phyloP scores from a whole-genome alignment of 2,329 filamentous ascomycete species.

The Aspergillus texensis region DNA sequence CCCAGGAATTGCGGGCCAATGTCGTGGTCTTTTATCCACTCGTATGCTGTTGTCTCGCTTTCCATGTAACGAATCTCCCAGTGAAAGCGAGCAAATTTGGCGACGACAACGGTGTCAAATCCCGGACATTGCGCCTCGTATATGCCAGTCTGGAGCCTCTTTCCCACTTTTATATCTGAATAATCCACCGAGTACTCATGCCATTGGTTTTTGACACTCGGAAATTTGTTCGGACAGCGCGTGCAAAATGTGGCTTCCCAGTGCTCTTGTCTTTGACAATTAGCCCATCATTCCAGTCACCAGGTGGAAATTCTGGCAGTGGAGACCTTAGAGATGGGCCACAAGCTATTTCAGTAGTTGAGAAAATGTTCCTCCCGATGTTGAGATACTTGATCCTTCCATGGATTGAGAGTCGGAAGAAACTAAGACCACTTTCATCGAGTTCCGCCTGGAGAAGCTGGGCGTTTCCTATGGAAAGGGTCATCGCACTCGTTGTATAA shows the following conservation, averaged over 20 bases:
- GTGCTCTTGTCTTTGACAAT: slow-evolving; percentile 20
- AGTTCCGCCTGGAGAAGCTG: neutral
- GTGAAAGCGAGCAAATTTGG: slow-evolving; percentile 43
- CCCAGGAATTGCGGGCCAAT: slow-evolving; percentile 46
- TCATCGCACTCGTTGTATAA: neutral
- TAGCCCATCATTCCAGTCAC: slow-evolving; percentile 36
- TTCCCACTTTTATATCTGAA: slow-evolving; percentile 20
- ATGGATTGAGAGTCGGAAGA: neutral
- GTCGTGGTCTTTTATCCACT: slow-evolving; percentile 36
- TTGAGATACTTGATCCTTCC: neutral
- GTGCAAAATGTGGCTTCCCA: slow-evolving; percentile 25
- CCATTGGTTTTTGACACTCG: slow-evolving; percentile 25
- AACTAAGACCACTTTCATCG: neutral
- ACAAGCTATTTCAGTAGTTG: slow-evolving; percentile 31
- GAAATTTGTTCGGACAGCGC: slow-evolving; percentile 22
- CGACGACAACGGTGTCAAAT: slow-evolving; percentile 27
- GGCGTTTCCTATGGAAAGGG: neutral
- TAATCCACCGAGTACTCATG: slow-evolving; percentile 28
- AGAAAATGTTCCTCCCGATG: neutral
- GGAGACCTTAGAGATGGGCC: slow-evolving; percentile 27
- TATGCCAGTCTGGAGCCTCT: slow-evolving; percentile 27
- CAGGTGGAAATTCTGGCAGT: slow-evolving; percentile 26
- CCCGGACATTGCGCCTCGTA: slow-evolving; percentile 26
- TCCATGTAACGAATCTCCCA: slow-evolving; percentile 43
- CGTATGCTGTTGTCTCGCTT: slow-evolving; percentile 41